A percentile compares a stretch with the other conserved stretches of the same genome.
Evolutionary conservation across 2,329 filamentous ascomycete species (phyloP).

Genomic region (Fusarium sublunatum): DNA sequence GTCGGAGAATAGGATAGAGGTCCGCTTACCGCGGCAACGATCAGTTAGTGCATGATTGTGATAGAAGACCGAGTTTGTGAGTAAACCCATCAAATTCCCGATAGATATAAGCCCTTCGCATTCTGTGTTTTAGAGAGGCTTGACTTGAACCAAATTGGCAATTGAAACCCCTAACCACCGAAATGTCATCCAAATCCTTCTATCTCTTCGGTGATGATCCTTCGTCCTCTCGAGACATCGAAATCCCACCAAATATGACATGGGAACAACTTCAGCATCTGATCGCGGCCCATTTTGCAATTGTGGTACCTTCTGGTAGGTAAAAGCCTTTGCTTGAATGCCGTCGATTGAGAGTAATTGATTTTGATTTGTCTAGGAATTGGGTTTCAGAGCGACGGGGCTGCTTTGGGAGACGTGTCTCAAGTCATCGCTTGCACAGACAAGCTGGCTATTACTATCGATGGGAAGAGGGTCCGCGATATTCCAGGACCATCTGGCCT

Average conservation of each 20-base stretch:
- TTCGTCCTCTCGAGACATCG: constrained; percentile 50
- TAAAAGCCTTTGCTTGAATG: not conserved
- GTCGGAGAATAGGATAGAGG: too few species aligned
- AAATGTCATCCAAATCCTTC: constrained; percentile 54
- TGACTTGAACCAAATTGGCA: too few species aligned
- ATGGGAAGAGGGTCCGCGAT: constrained; percentile 59
- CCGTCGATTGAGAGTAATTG: not conserved
- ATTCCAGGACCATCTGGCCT: constrained; percentile 62
- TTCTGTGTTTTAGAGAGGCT: too few species aligned
- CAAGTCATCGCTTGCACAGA: constrained; percentile 46
- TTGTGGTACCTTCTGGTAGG: not conserved
- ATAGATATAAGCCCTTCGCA: too few species aligned
- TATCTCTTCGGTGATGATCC: constrained; percentile 55
- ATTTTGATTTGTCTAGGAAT: not conserved
- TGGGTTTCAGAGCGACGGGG: not conserved
- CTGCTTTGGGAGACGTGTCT: not conserved
- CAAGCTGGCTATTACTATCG: constrained; percentile 58
- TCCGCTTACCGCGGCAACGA: too few species aligned
- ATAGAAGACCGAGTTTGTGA: too few species aligned
- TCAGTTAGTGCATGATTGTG: too few species aligned
- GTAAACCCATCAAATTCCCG: too few species aligned
- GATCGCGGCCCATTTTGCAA: constrained; percentile 50
- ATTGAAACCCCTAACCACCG: not conserved
- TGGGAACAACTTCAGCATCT: constrained; percentile 53
- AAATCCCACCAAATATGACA: constrained; percentile 48